A percentile compares a stretch with the other conserved stretches of the same genome.
Evolutionary conservation across 78 protist genomes (phyloP).

Genomic region (Chrysochromulina parva): DNA sequence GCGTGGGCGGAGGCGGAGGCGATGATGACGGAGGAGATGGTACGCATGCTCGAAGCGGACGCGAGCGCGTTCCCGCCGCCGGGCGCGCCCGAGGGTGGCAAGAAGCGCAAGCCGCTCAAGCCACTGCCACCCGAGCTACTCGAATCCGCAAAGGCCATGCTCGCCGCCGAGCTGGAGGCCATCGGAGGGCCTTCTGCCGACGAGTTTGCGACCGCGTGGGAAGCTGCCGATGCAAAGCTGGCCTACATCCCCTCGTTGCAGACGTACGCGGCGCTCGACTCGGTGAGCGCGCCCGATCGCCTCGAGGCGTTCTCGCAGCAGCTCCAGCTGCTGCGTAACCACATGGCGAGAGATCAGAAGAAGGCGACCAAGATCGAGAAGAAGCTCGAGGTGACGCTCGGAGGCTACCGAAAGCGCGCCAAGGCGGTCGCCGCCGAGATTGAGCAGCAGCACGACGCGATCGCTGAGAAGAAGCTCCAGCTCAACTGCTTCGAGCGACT

Average conservation of each 20-base stretch:
- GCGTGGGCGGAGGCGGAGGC: background rate
- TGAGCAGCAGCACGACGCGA: background rate
- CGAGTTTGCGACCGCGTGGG: background rate
- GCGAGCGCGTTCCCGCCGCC: background rate
- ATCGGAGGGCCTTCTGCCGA: too few relatives aligned
- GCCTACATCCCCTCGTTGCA: constrained; percentile 10
- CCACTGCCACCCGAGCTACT: background rate
- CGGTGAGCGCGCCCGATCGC: background rate
- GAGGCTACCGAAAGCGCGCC: constrained; percentile 5
- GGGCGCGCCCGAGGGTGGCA: background rate
- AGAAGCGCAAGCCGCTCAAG: background rate
- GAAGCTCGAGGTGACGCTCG: background rate
- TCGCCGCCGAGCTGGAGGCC: background rate
- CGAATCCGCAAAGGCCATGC: background rate
- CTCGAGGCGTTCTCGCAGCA: background rate
- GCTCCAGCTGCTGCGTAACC: background rate
- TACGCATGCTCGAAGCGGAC: constrained; percentile 6
- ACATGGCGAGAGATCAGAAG: background rate
- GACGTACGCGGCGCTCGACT: background rate
- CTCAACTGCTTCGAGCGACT: background rate
- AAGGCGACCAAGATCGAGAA: constrained; percentile 12
- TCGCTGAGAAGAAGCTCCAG: background rate
- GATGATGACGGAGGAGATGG: constrained; percentile 1
- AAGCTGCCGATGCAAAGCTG: background rate
- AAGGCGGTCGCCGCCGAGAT: background rate